Evolutionary conservation across 2,329 filamentous ascomycete genomes (phyloP), one percentile per base, ranked within the genome.

Genomic region (Exophiala spinifera): DNA sequence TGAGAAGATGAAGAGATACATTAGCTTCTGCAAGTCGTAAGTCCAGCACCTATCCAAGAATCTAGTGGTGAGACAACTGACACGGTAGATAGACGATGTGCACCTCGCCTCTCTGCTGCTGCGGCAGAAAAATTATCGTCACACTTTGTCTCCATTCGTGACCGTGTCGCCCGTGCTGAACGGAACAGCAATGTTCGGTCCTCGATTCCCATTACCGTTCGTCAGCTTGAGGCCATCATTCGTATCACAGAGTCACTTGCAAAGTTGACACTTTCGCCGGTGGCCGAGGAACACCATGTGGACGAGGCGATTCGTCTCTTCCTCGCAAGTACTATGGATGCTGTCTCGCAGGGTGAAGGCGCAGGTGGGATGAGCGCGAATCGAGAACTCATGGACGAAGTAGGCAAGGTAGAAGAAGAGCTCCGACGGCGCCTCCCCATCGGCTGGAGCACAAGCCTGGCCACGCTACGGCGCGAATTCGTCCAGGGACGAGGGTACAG

Each of bases 241-340:
- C 92, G 94, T 69, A 97, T 99, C 67, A 95, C 91, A 2, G 94
- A 99, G 70, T 91, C 94, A 0, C 82, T 99, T 1, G 94, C 94
- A 53, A 99, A 99, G 71, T 78, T 99, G 40, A 85, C 87, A 0
- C 81, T 99, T 7, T 89, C 88, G 0, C 86, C 91, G 3, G 80
- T 96, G 39, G 94, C 92, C 1, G 91, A 88, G 0, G 92, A 96
- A 71, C 79, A 84, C 44, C 94, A 99, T 67, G 94, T 99, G 49
- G 92, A 99, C 67, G 94, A 99, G 75, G 94, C 94, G 2, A 99
- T 99, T 65, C 87, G 94, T 0, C 81, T 99, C 14, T 99, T 99
- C 85, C 77, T 99, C 25, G 94, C 91, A 61, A 91, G 87, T 3
- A 99, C 94, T 53, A 97, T 99, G 94, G 92, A 99, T 67, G 94